These are phyloP conservation scores for Phascolomyces articulosus DNA, from an alignment of 371 early-diverging fungal genomes.

Conservation along the genomic window DNA sequence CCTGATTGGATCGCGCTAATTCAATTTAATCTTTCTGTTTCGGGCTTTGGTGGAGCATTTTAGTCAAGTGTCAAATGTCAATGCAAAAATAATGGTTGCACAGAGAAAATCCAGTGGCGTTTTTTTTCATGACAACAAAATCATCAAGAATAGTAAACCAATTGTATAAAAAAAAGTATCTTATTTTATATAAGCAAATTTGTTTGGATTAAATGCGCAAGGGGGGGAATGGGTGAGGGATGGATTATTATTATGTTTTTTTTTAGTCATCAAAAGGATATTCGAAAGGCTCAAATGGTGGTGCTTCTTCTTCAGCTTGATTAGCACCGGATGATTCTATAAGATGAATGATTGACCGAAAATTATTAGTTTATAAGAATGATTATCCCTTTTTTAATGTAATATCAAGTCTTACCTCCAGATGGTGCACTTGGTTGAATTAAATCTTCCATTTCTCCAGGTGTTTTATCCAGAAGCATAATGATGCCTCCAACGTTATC, in stretches of 20 bases:
- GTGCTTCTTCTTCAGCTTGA: constrained; percentile 67
- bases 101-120: background rate
- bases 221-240: background rate
- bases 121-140: background rate
- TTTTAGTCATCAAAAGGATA: constrained; percentile 74
- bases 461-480: constrained; percentile 68
- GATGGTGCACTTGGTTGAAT: constrained; percentile 60
- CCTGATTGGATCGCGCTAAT: constrained; percentile 1
- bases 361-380: no score
- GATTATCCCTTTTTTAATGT: background rate
- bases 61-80: background rate
- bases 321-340: constrained; percentile 38
- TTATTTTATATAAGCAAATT: constrained; percentile 4
- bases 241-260: background rate
- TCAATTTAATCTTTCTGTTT: background rate
- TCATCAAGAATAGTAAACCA: background rate
- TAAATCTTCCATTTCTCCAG: constrained; percentile 63
- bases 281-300: constrained; percentile 87
- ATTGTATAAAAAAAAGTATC: background rate
- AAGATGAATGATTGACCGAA: background rate
- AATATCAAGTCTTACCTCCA: constrained; percentile 38
- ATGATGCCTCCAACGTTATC: constrained; percentile 78
- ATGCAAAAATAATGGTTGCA: background rate
- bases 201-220: background rate
- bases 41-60: background rate